phyloP scores from a whole-genome alignment of 495 filamentous ascomycete species.

The Lindgomyces ingoldianus region DNA sequence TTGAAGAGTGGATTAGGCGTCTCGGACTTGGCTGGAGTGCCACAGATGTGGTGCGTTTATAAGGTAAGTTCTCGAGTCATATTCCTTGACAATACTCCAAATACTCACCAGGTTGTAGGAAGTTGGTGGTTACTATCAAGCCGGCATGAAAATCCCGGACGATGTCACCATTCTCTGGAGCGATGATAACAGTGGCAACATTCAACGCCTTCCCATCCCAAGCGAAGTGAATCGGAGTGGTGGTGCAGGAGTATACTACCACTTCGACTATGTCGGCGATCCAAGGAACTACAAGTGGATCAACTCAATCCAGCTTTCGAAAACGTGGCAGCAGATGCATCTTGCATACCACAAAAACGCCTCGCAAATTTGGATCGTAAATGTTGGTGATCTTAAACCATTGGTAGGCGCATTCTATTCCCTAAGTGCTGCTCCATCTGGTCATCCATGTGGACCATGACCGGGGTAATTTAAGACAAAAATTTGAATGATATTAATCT shows the following conservation, averaged over 20 bases:
- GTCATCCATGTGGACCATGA: no score
- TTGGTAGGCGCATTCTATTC: constrained; percentile 20
- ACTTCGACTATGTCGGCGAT: constrained; percentile 30
- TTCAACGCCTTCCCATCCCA: constrained; percentile 24
- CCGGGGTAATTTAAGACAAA: no score
- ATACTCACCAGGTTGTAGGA: constrained; percentile 28
- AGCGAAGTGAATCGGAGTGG: constrained; percentile 20
- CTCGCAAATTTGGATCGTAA: constrained; percentile 30
- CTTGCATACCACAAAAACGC: constrained; percentile 17
- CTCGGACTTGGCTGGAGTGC: constrained; percentile 56
- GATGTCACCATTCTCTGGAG: constrained; percentile 28
- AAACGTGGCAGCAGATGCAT: constrained; percentile 16
- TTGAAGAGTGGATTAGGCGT: constrained; percentile 51
- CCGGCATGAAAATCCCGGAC: constrained; percentile 20
- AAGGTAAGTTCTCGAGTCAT: no score
- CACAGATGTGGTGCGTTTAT: constrained; percentile 65
- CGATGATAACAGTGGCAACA: constrained; percentile 31
- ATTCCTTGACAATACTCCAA: no score
- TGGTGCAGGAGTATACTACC: constrained; percentile 31
- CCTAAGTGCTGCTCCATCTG: no score
- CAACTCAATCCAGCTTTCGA: constrained; percentile 19
- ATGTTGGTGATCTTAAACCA: constrained; percentile 32
- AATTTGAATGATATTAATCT: no score
- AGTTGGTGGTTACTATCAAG: constrained; percentile 25
- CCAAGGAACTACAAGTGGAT: constrained; percentile 31